Conservation (phyloP, 2,329 filamentous ascomycete species). For the Monilinia laxa region DNA sequence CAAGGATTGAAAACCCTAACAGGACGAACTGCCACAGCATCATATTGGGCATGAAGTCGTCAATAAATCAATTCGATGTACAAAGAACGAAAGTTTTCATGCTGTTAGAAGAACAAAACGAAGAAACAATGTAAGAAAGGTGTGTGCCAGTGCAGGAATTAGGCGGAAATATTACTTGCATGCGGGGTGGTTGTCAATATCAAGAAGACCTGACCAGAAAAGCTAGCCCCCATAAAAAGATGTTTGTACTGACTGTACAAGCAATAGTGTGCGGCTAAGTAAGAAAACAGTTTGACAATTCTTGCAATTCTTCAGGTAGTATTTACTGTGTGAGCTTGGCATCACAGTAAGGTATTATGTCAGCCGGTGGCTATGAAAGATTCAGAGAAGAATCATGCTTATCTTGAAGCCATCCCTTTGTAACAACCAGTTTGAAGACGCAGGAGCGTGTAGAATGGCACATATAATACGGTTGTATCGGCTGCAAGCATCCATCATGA, state of each 20-base stretch:
- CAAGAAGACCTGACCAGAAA: constrained; percentile 9
- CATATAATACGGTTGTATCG: background rate
- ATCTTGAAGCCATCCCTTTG: constrained; percentile 1
- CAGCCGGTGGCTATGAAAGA: background rate
- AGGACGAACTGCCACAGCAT: constrained; percentile 9
- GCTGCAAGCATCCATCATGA: background rate
- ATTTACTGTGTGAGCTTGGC: background rate
- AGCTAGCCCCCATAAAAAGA: constrained; percentile 13
- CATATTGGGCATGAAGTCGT: constrained; percentile 9
- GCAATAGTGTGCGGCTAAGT: constrained; percentile 17
- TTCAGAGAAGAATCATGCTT: background rate
- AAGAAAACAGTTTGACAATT: constrained; percentile 7
- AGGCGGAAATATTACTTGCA: constrained; percentile 15
- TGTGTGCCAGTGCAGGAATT: background rate
- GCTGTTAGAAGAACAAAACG: constrained; percentile 5
- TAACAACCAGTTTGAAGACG: background rate
- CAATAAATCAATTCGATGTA: constrained; percentile 15
- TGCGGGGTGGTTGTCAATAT: constrained; percentile 18
- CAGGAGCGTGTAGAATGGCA: background rate
- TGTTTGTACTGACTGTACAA: constrained; percentile 2
- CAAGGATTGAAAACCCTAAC: constrained; percentile 13
- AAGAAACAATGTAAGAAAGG: background rate
- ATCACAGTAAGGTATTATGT: background rate
- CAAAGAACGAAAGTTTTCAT: constrained; percentile 10
- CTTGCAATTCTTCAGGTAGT: constrained; percentile 6